Percentiles rank a stretch among this genome's conserved stretches.
phyloP scores from a whole-genome alignment of 2,329 filamentous ascomycete genomes.

The Aspergillus piperis region DNA sequence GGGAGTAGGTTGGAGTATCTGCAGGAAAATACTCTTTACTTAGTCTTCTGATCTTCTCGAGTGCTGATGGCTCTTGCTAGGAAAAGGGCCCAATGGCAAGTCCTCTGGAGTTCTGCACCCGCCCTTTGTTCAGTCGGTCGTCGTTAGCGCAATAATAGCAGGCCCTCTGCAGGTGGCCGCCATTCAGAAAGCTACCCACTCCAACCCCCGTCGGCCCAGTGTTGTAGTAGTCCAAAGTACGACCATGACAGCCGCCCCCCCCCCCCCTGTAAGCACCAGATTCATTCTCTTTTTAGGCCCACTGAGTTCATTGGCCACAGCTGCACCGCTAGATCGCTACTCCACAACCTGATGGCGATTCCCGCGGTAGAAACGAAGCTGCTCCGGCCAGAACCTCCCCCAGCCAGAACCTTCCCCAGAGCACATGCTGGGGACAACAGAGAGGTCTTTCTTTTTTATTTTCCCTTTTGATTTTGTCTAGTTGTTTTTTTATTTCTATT shows the following conservation, averaged over 20 bases:
- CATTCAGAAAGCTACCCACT: constrained; percentile 13
- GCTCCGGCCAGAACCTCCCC: constrained; percentile 17
- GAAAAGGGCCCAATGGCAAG: constrained; percentile 12
- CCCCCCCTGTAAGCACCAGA: constrained; percentile 33
- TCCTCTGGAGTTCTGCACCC: constrained; percentile 18
- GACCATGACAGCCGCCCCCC: constrained; percentile 10
- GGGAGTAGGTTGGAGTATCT: constrained; percentile 21
- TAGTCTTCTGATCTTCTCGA: constrained; percentile 8
- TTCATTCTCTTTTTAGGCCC: constrained; percentile 27
- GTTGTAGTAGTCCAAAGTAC: constrained; percentile 17
- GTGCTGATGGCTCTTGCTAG: constrained; percentile 11
- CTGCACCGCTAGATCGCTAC: constrained; percentile 31
- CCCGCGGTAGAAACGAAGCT: constrained; percentile 26
- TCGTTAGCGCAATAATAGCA: constrained; percentile 17
- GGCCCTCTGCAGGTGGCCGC: constrained; percentile 32
- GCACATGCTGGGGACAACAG: constrained; percentile 19
- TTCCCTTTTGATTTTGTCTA: background rate
- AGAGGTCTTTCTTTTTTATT: constrained; percentile 6
- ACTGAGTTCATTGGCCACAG: constrained; percentile 31
- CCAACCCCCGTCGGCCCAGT: constrained; percentile 18
- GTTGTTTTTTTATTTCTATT: background rate
- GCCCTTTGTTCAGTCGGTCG: constrained; percentile 3
- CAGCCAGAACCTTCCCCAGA: constrained; percentile 17
- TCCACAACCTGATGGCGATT: constrained; percentile 30
- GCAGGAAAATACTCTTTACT: constrained; percentile 12